phyloP scores from a whole-genome alignment of 2,329 filamentous ascomycete genomes.

The Fusarium tanahbumbuense region DNA sequence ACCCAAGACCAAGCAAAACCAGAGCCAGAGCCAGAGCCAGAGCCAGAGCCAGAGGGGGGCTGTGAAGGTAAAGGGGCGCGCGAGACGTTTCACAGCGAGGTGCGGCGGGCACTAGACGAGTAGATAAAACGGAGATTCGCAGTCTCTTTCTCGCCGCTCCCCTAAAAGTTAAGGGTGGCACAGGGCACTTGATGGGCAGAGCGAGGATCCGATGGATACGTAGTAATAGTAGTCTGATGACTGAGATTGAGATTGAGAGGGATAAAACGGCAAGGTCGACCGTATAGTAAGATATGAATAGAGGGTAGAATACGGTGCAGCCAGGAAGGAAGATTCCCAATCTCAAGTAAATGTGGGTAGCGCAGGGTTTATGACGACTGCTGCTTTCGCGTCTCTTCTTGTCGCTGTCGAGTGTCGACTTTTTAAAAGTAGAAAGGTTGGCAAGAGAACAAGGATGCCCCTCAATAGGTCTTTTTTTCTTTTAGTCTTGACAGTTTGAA shows the following conservation, averaged over 20 bases:
- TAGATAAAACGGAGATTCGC: conserved; percentile 31
- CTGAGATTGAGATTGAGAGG: conserved; percentile 1
- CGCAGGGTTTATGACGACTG: conserved; percentile 36
- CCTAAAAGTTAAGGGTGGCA: conserved; percentile 21
- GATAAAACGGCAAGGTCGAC: conserved; percentile 26
- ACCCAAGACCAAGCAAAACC: not conserved
- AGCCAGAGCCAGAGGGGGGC: conserved; percentile 2
- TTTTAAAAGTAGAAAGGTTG: conserved; percentile 1
- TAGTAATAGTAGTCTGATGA: not conserved
- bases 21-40: conserved; percentile 5
- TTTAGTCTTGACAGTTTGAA: not conserved
- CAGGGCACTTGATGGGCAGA: conserved; percentile 32
- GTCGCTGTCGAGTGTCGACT: not conserved
- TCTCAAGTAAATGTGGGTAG: conserved; percentile 36
- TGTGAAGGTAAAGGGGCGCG: conserved; percentile 40
- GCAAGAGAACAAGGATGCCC: conserved; percentile 11
- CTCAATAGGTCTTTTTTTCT: not conserved
- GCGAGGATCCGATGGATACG: not conserved
- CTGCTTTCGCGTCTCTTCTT: conserved; percentile 24
- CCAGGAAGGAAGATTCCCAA: conserved; percentile 30
- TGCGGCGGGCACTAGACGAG: conserved; percentile 40
- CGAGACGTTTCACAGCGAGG: conserved; percentile 46
- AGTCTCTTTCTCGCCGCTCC: not conserved
- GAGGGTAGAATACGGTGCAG: conserved; percentile 19
- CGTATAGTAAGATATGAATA: conserved; percentile 31